Conservation (phyloP, 768 basidiomycete genomes). For the Termitomyces sp. region DNA sequence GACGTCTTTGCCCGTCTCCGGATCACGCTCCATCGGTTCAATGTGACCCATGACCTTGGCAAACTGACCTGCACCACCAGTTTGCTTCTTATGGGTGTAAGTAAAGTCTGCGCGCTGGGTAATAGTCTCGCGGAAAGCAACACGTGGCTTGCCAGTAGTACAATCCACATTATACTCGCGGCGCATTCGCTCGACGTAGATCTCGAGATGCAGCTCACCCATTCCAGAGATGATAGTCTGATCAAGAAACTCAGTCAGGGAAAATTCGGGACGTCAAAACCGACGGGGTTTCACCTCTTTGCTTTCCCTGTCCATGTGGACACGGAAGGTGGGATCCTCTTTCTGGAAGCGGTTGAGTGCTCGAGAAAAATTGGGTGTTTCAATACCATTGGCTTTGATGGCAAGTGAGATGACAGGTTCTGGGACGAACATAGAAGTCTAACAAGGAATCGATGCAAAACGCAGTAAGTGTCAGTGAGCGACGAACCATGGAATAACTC, state of each 20-base stretch:
- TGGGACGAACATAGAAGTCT: conserved; percentile 99
- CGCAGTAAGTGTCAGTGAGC: neutral
- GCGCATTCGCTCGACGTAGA: conserved; percentile 98
- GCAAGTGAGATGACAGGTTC: conserved; percentile 97
- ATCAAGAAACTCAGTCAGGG: neutral
- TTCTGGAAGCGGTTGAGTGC: conserved; percentile 97
- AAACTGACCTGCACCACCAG: conserved; percentile 95
- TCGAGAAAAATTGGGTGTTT: conserved; percentile 94
- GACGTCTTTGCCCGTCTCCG: conserved; percentile 76
- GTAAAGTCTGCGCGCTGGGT: conserved; percentile 76
- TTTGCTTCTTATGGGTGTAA: conserved; percentile 98
- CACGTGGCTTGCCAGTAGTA: conserved; percentile 90
- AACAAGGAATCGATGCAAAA: neutral
- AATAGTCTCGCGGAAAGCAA: conserved; percentile 95
- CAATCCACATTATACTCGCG: conserved; percentile 96
- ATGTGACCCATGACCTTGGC: conserved; percentile 88
- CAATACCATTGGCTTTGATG: conserved; percentile 86
- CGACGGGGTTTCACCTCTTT: conserved; percentile 65
- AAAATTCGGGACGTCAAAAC: neutral
- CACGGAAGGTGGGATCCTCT: conserved; percentile 98
- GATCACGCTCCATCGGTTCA: conserved; percentile 76
- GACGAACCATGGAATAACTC: conserved; percentile 84
- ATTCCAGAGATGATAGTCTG: conserved; percentile 99
- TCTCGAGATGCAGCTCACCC: conserved; percentile 98
- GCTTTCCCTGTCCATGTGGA: conserved; percentile 90